These are phyloP conservation scores for Tetrapisispora namnaoensis DNA, from an alignment of 805 yeast genomes.

Conservation along the genomic window DNA sequence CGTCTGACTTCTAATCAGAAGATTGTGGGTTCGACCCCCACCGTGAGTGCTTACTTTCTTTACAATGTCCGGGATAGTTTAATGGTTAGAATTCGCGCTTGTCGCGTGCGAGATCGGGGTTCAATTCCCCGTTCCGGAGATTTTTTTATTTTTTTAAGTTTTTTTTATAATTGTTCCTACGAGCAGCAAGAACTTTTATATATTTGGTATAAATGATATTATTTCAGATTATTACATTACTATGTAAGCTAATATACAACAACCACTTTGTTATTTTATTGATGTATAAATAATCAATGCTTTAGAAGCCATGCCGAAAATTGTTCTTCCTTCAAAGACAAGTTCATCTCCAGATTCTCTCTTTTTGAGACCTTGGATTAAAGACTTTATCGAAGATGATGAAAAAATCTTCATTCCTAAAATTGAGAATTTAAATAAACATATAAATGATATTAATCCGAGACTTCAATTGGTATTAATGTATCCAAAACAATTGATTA, in stretches of 20 bases:
- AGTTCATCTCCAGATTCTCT: slow-evolving; percentile 12
- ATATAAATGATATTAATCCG: slow-evolving; percentile 7
- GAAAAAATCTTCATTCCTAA: slow-evolving; percentile 2
- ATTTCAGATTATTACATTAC: background rate
- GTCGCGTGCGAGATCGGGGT: slow-evolving; percentile 8
- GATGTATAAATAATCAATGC: background rate
- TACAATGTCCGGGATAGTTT: slow-evolving; percentile 21
- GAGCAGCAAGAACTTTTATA: background rate
- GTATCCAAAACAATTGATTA: slow-evolving; percentile 3
- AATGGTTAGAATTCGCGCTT: slow-evolving; percentile 14
- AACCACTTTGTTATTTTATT: no score
- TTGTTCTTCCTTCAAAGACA: slow-evolving; percentile 9
- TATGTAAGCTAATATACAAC: no score
- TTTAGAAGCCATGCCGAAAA: slow-evolving; percentile 13
- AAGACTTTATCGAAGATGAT: slow-evolving; percentile 3
- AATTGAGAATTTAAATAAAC: background rate
- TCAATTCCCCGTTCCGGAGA: slow-evolving; percentile 12
- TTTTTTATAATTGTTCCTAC: background rate
- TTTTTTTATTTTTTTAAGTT: slow-evolving; percentile 4
- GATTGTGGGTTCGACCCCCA: slow-evolving; percentile 45
- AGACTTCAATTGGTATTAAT: slow-evolving; percentile 8
- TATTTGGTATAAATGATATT: no score
- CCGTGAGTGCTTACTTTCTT: slow-evolving; percentile 32
- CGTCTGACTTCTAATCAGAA: slow-evolving; percentile 44
- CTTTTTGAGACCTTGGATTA: slow-evolving; percentile 20